Base-by-base conservation (phyloP, 257 asterid species). In the Nicotiana benthamiana region DNA sequence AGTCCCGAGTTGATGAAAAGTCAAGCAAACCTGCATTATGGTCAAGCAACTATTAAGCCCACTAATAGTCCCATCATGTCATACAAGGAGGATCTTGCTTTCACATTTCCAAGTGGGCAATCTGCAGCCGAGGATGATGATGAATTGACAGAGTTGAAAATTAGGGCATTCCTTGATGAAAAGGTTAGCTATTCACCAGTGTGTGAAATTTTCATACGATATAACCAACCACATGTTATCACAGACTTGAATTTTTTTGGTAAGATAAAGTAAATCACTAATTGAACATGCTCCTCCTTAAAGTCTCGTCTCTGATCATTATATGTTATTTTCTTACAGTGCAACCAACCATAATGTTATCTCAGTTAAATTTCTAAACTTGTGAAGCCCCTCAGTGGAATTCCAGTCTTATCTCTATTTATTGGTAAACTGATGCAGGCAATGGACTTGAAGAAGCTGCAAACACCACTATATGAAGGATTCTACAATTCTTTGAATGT, bases 151-250 rank as follows among this genome's bases (percentile, higher is more conserved):
- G 99, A 96, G 83, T 84, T 97, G 18, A 96, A 92, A 89, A 96
- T 96, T 84, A 89, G 91, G 85, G 97, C 93, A 51, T 96, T 96
- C 87, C 95, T 96, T 62, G 97, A 90, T 80, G 99, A 89, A 88
- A 96, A 96, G 98, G 99, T n/a, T 96, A 80, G 83, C 53, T 20
- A 6, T 12, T 68, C 43, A 5, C 79, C 24, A 51, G 9, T 30
- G 67, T n/a, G n/a, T 68, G 26, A 53, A 77, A 34, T 48, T 66
- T 36, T 28, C 27, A 36, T 77, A 28, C 15, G 48, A 12, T 43
- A 46, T 72, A 36, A 24, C 61, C 61, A 72, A 24, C 60, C 9
- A 72, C 48, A 22, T 34, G 26, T 24, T 48, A 48, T 72, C 43
- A 72, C 11, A 40, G 10, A 40, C 46, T 40, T 40, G 46, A 40